Base-by-base conservation (phyloP, 176 grass and related monocot genomes). In the Carex myosuroides region DNA sequence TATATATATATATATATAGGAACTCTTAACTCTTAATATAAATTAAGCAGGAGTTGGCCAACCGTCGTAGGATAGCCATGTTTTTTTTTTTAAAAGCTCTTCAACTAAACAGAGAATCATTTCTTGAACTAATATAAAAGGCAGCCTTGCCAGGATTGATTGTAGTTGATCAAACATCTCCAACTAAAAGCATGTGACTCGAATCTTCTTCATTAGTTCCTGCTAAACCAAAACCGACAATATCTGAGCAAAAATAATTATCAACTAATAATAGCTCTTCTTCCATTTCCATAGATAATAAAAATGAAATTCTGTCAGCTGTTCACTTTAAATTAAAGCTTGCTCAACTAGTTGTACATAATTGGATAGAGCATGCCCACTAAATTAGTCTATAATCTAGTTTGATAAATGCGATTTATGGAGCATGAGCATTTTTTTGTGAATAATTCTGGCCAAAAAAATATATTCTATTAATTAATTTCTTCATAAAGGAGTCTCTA, bases 191-290 rank as follows among this genome's bases (percentile, higher is more conserved):
- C 95, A 98, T 77, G 82, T 69, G 53, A 93, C 84, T 62, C 90
- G 84, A 84, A 92, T 84, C 86, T 84, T 92, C 86, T 89, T 93
- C 60, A 90, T 87, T 73, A 89, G 58, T 33, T 94, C 95, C 92
- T 98, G 92, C 79, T 85, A 85, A 79, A 88, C 42, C 54, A 87
- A 22, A 85, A 76, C 61, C 32, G 83, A 85, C 70, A 44, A 68
- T 35, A 71, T 81, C 48, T 64, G 24, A 73, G 66, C 79, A 59
- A 76, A 48, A 76, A 80, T 33, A 76, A 85, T 33, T 46, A 87
- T 77, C 59, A 87, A 68, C 77, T 85, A 75, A 55, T 58, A 33
- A 84, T 78, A 39, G 41, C 29, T n/a, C n/a, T n/a, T 80, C 85
- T 44, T 65, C 50, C 41, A 21, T 54, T 44, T 65, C 50, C 41